Evolutionary conservation across 768 basidiomycete species (phyloP), one percentile per base, ranked within the genome.

Genomic region (Tulasnella sp.): DNA sequence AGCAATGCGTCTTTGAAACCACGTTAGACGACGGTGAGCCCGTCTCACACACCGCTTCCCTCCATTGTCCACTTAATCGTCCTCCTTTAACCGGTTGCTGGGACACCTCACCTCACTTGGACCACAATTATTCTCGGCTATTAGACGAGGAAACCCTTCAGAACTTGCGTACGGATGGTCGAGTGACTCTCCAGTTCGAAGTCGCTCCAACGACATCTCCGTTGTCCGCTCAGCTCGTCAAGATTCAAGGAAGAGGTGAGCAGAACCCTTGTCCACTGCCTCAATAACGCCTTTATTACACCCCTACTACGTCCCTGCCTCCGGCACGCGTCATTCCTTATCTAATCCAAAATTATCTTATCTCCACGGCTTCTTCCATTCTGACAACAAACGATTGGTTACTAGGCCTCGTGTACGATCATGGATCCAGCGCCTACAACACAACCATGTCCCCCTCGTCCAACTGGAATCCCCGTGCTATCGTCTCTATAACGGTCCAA

Each of bases 171-270:
- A 45, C 55, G 3, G 55, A 57, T 32, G 42, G 55, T 9, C 55
- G 55, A 34, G 46, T 57, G 23, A 45, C 55, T n/a, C 55, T 57
- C 19, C 42, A 45, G 32, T 57, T 57, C 25, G 55, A 57, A 45
- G 55, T 57, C 14, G 31, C 25, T 17, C 21, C 55, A 32, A 41
- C 55, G 35, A 48, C 55, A 17, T 29, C 46, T 48, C 46, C 46
- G 34, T 32, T 32, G 7, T 48, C 46, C 19, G 55, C 55, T 32
- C 46, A 45, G 39, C 32, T 45, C 14, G 42, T 57, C 35, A 45
- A 45, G 42, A 57, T 57, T 29, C 55, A 57, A 57, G 55, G 55
- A 9, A 57, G 31, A 57, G 55, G 55, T 57, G n/a, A n/a, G n/a
- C n/a, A n/a, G n/a, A n/a, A n/a, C n/a, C n/a, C n/a, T 5, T 7